Evolutionary conservation across 371 early-diverging fungal genomes (phyloP).

Genomic region (Chytridium lagenaria): DNA sequence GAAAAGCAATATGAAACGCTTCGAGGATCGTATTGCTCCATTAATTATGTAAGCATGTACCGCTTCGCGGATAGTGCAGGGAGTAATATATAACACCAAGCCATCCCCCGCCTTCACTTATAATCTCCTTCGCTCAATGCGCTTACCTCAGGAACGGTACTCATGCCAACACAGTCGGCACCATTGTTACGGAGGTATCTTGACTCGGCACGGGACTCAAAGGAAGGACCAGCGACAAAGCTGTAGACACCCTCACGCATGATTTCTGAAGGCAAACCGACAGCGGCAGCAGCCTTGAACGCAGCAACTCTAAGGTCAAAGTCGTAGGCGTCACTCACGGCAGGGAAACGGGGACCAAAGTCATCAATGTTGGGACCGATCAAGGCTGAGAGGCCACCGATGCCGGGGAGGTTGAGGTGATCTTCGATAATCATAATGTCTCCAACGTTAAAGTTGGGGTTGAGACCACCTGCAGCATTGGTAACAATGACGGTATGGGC

Average conservation of each 20-base stretch:
- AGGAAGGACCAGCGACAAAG: slow-evolving; percentile 89
- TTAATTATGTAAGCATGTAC: too few relatives aligned
- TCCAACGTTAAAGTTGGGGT: slow-evolving; percentile 77
- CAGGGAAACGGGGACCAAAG: slow-evolving; percentile 94
- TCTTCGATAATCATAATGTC: slow-evolving; percentile 88
- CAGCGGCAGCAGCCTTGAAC: slow-evolving; percentile 37
- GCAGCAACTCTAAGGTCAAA: slow-evolving; percentile 74
- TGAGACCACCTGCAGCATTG: slow-evolving; percentile 93
- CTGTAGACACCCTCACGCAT: slow-evolving; percentile 82
- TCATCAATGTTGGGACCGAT: slow-evolving; percentile 81
- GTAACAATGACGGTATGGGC: slow-evolving; percentile 73
- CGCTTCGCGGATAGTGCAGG: too few relatives aligned
- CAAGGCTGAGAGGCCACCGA: slow-evolving; percentile 82
- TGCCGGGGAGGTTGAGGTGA: slow-evolving; percentile 84
- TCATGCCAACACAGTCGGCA: slow-evolving; percentile 95
- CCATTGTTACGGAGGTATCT: slow-evolving; percentile 73
- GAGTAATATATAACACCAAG: too few relatives aligned
- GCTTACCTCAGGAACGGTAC: slow-evolving; percentile 91
- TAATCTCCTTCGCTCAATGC: too few relatives aligned
- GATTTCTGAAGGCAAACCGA: slow-evolving; percentile 25
- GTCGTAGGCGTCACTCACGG: slow-evolving; percentile 89
- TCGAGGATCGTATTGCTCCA: too few relatives aligned
- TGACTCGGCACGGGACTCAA: slow-evolving; percentile 90
- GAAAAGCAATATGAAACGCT: too few relatives aligned
- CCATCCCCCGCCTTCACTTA: too few relatives aligned